Percentiles rank a stretch among this genome's conserved stretches.
Evolutionary conservation across 2,329 filamentous ascomycete species (phyloP).

Genomic region (Alternaria hordeiaustralica): DNA sequence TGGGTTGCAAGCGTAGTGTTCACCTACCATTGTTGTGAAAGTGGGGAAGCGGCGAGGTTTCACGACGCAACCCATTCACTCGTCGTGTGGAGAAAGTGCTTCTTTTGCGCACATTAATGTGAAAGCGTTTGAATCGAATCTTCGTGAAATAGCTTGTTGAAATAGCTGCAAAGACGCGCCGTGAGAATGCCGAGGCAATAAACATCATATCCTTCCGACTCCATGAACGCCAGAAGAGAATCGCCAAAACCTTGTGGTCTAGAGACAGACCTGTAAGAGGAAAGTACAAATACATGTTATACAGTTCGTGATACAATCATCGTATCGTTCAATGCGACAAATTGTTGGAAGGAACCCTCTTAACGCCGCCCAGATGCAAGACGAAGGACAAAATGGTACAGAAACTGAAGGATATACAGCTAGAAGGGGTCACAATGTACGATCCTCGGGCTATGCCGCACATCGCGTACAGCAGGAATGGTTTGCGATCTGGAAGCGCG

Average conservation of each 20-base stretch:
- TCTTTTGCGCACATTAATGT: neutral
- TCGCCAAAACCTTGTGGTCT: neutral
- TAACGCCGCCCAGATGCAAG: neutral
- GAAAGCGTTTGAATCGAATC: neutral
- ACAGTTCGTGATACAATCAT: neutral
- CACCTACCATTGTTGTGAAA: neutral
- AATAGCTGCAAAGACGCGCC: neutral
- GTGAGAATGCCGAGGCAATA: neutral
- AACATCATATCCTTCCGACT: neutral
- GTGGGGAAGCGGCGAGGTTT: neutral
- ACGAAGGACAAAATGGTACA: neutral
- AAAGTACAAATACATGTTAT: neutral
- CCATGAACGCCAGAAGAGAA: neutral
- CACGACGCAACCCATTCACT: neutral
- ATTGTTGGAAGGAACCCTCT: neutral
- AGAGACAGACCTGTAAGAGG: neutral
- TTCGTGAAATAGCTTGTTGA: neutral
- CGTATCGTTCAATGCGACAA: neutral
- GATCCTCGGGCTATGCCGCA: slow-evolving; percentile 3
- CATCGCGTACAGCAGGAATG: slow-evolving; percentile 1
- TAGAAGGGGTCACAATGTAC: neutral
- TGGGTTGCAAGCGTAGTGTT: neutral
- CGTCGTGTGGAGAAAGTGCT: neutral
- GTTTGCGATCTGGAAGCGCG: neutral
- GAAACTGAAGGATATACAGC: neutral